Conservation (phyloP, 345 rosid genomes). For the Eucalyptus decipiens region DNA sequence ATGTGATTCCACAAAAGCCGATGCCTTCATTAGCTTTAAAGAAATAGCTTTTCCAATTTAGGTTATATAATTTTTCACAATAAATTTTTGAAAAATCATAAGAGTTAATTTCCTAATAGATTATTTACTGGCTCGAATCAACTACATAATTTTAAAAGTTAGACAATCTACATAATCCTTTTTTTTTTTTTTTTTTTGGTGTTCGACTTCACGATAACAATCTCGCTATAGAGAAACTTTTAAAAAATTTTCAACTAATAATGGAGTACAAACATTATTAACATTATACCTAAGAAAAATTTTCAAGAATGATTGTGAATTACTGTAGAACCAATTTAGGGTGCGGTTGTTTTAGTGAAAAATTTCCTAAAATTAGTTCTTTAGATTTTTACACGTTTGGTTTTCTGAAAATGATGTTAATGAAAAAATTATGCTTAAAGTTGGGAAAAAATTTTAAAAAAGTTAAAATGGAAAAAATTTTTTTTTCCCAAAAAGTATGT, state of each 20-base stretch:
- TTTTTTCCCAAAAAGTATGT: no score
- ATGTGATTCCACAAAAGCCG: neutral
- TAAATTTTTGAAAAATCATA: no score
- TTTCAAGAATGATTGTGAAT: neutral
- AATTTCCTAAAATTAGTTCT: no score
- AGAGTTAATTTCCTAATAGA: neutral
- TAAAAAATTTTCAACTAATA: no score
- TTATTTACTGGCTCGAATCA: neutral
- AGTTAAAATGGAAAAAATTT: no score
- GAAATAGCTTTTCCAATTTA: neutral
- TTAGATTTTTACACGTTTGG: no score
- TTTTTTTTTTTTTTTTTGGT: neutral
- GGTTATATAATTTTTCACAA: no score
- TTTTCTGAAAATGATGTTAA: no score
- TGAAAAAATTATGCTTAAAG: no score
- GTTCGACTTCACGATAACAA: neutral
- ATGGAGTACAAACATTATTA: neutral
- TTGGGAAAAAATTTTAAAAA: no score
- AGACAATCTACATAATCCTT: neutral
- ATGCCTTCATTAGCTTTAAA: neutral
- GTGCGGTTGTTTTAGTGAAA: neutral
- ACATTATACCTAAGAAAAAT: neutral
- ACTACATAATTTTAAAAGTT: no score
- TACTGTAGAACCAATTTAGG: neutral
- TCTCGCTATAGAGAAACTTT: neutral